Percentiles rank a stretch among this genome's conserved stretches.
Conservation (phyloP, 2,329 filamentous ascomycete species). For the Penicillium paneum region DNA sequence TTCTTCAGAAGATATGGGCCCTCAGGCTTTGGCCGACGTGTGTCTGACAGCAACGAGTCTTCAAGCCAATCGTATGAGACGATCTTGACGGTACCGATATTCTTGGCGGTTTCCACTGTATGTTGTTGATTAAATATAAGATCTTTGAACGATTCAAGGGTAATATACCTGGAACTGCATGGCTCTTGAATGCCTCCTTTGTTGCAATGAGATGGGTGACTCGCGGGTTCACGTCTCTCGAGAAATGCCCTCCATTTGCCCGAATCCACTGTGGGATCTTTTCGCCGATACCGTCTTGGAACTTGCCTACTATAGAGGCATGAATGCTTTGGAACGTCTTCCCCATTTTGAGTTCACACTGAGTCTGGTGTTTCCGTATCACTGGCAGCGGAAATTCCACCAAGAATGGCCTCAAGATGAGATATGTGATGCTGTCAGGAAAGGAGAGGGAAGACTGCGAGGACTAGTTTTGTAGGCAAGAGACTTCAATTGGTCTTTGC, state of each 20-base stretch:
- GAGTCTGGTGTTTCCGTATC: not conserved
- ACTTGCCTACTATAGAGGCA: slow-evolving; percentile 58
- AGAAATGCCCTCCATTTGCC: slow-evolving; percentile 59
- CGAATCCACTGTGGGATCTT: slow-evolving; percentile 66
- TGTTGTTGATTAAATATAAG: slow-evolving; percentile 18
- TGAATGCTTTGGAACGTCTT: slow-evolving; percentile 51
- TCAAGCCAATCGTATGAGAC: slow-evolving; percentile 49
- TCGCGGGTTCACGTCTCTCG: slow-evolving; percentile 47
- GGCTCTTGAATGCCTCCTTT: slow-evolving; percentile 57
- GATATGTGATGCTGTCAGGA: not conserved
- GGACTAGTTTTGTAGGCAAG: not conserved
- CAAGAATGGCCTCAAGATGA: no score
- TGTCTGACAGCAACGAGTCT: slow-evolving; percentile 40
- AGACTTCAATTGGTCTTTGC: not conserved
- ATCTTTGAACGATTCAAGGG: no score
- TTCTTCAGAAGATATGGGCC: slow-evolving; percentile 39
- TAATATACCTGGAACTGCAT: slow-evolving; percentile 41
- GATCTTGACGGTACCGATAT: slow-evolving; percentile 40
- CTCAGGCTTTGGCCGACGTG: slow-evolving; percentile 33
- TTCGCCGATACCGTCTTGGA: slow-evolving; percentile 49
- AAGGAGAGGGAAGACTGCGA: not conserved
- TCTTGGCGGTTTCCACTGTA: slow-evolving; percentile 43
- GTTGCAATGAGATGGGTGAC: slow-evolving; percentile 74
- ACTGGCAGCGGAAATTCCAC: not conserved
- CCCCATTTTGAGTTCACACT: slow-evolving; percentile 31